Base-by-base conservation (phyloP, 2,329 filamentous ascomycete species). In the Cordyceps cicadae region DNA sequence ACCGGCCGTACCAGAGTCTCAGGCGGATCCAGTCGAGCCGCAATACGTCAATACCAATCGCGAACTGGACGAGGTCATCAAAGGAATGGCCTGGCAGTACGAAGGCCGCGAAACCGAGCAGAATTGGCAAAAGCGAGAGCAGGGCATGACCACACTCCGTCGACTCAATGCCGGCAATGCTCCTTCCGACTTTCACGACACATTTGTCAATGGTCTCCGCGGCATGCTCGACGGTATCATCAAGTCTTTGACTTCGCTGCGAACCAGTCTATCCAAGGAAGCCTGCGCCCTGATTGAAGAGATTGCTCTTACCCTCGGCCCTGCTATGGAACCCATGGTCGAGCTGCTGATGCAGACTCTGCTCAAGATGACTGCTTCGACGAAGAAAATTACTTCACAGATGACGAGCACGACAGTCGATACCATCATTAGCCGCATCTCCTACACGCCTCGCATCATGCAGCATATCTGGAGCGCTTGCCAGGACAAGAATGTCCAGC, bases 401-500 rank as follows among this genome's bases (percentile, higher is more conserved):
- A 87, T 89, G 64, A 93, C 90, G 57, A 92, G 95, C 69, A 72
- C 78, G 17, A 90, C 89, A 0, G 87, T 96, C n/a, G 87, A 94
- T 65, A 85, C 81, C 21, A 87, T 99, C 57, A 83, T 97, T 64
- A 83, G 85, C 64, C 87, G 88, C 66, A 88, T 88, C 34, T 87
- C 92, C 0, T 97, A 93, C 74, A 92, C 82, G 63, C 78, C 81
- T 62, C 87, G 92, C 32, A 81, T 97, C 64, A 82, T 97, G 79
- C 89, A 96, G 71, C 93, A 97, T 68, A 79, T 97, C 53, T 89
- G 86, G 78, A 77, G 78, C 59, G 92, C 93, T 26, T 88, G 84
- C 64, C 88, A 95, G 71, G 93, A 99, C 76, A 97, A 97, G 77
- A 97, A 97, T 69, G 87, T 92, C 2, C 89, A 94, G 69, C 88